Base-by-base conservation (phyloP, 2,329 filamentous ascomycete genomes). In the Elsinoe ampelina region DNA sequence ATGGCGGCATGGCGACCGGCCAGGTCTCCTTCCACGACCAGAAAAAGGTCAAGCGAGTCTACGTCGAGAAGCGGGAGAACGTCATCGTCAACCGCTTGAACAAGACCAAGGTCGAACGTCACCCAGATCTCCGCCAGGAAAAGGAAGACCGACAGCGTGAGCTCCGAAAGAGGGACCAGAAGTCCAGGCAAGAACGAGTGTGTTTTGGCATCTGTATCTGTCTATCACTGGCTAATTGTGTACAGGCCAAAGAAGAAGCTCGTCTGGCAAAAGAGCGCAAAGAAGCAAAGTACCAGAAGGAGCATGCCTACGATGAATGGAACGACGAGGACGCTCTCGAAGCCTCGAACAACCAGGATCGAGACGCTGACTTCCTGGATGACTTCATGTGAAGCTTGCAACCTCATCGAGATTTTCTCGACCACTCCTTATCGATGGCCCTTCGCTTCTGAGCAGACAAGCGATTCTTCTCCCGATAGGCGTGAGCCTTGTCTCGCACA, bases 261-360 rank as follows among this genome's bases (percentile, higher is more conserved):
- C 76, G 77, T 36, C 69, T 90, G 47, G 81, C 84, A 51, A 85
- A 89, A 71, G 89, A 96, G 75, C 80, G 89, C 62, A 87, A 89
- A 71, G 86, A 95, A 72, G 82, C 92, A 73, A 95, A 95, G 71
- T 95, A 84, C 79, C 89, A 95, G 72, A 93, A 93, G 73, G 90
- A 95, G n/a, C 92, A 98, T 73, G 92, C 91, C 1, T 98, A 98
- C 71, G 93, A 97, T 68, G 90, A 95, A 47, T 72, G 96, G 55
- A 90, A 95, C 71, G 83, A 81, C 3, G 89, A 95, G 55, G 88
- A 95, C 58, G 86, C 87, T 64, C 79, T 95, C 75, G 83, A 83
- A 42, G 74, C 71, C 19, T 83, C 83, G 57, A 95, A 85, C 74
- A 98, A 98, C 71, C 88, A 96, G 72, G 84, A 95, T 66, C 81